phyloP scores from a whole-genome alignment of 306 rosid species.

The Pyrus communis region DNA sequence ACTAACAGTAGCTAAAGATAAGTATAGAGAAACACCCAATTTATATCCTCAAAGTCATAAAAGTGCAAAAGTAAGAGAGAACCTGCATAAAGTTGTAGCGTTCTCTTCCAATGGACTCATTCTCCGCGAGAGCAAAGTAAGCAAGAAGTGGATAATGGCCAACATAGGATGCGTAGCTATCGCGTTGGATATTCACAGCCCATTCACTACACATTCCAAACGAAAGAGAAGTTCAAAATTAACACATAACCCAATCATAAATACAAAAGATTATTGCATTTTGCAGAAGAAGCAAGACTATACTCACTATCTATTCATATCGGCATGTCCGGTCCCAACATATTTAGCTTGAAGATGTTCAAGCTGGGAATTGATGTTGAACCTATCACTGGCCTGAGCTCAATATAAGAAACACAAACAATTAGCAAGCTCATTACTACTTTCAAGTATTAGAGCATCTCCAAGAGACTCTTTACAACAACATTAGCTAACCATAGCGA shows the following conservation, averaged over 20 bases:
- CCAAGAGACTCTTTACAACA: neutral
- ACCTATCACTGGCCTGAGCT: slow-evolving; percentile 87
- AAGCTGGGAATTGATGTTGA: slow-evolving; percentile 92
- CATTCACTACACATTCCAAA: slow-evolving; percentile 51
- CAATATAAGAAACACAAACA: neutral
- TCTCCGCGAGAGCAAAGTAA: slow-evolving; percentile 80
- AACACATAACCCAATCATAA: neutral
- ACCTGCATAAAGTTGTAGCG: slow-evolving; percentile 95
- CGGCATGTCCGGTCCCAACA: slow-evolving; percentile 97
- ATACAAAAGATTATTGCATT: neutral
- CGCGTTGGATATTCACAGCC: slow-evolving; percentile 97
- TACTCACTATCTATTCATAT: slow-evolving; percentile 76
- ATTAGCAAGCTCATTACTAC: neutral
- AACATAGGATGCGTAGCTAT: slow-evolving; percentile 88
- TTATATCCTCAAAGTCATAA: neutral
- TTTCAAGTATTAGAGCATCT: neutral
- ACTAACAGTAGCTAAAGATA: neutral
- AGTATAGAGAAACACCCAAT: neutral
- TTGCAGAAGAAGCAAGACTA: neutral
- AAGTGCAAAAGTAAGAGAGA: neutral
- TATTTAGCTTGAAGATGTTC: slow-evolving; percentile 95
- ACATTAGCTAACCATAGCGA: neutral
- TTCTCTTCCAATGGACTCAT: slow-evolving; percentile 91
- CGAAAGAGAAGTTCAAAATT: neutral
- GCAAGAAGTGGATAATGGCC: slow-evolving; percentile 79